Evolutionary conservation across 495 filamentous ascomycete species (phyloP), one percentile per base, ranked within the genome.

Genomic region (Penicillium bovifimosum): DNA sequence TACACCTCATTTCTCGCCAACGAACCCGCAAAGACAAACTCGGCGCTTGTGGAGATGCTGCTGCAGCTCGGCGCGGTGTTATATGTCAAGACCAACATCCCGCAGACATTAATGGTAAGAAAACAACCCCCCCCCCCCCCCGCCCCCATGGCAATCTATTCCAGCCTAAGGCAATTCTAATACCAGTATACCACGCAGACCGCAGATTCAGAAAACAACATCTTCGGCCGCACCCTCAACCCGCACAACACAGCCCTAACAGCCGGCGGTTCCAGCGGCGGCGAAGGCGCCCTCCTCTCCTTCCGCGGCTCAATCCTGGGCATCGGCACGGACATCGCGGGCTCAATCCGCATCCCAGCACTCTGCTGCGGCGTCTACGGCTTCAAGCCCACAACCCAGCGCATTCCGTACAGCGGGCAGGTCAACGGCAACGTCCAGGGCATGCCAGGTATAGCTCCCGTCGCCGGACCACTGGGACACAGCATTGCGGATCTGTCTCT

Each of bases 261-360:
- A 2, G 45, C 73, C 80, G 84, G 84, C 5, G 85, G 84, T 1
- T 80, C 74, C 20, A 77, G 76, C 3, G 83, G 84, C 8, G 85
- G 85, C 24, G 85, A 89, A 60, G 81, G 76, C 0, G 82, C 84
- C 1, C 64, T 88, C 9, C 41, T 86, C 4, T 80, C 75, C 0
- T 56, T 83, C 18, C 65, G 78, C 5, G 84, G 85, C 6, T 79
- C 74, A 3, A 66, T 77, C 33, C 64, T 87, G 0, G 86, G 85
- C 1, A 76, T 87, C 13, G 85, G 84, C 0, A 83, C 79, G 0
- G 86, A 89, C 50, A 80, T 87, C 52, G 85, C 59, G 11, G 83
- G 83, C 2, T 84, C 79, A 0, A 81, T 86, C 41, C 72, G 83
- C 0, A 73, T 71, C 31, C 86, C 86, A 13, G 81, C 86, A 1